Evolutionary conservation across 2,329 filamentous ascomycete genomes (phyloP).

Genomic region (Monilinia aucupariae): DNA sequence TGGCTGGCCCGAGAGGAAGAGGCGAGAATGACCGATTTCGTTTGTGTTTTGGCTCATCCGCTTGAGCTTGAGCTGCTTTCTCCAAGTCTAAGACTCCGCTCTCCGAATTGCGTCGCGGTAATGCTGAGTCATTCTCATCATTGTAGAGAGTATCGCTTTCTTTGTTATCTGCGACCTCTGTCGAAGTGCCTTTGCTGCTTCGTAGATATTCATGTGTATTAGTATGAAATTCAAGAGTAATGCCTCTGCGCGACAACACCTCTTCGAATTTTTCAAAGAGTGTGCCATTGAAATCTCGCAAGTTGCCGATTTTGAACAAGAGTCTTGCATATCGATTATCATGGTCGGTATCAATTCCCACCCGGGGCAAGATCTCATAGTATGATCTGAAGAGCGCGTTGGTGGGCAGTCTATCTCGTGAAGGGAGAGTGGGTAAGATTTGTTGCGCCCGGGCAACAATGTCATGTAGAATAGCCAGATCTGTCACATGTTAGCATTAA

Average conservation of each 20-base stretch:
- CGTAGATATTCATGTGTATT: slow-evolving; percentile 26
- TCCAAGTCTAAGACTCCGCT: slow-evolving; percentile 31
- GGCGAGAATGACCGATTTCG: slow-evolving; percentile 29
- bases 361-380: slow-evolving; percentile 64
- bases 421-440: slow-evolving; percentile 51
- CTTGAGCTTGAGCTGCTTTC: slow-evolving; percentile 17
- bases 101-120: slow-evolving; percentile 34
- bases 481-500: slow-evolving; percentile 40
- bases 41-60: slow-evolving; percentile 12
- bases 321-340: slow-evolving; percentile 73
- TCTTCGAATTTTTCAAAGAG: slow-evolving; percentile 66
- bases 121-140: slow-evolving; percentile 19
- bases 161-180: slow-evolving; percentile 8
- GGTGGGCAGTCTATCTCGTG: slow-evolving; percentile 61
- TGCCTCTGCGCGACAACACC: slow-evolving; percentile 63
- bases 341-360: slow-evolving; percentile 65
- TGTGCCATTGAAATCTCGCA: slow-evolving; percentile 46
- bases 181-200: slow-evolving; percentile 2
- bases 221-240: slow-evolving; percentile 59
- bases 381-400: slow-evolving; percentile 78
- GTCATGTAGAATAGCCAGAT: slow-evolving; percentile 71
- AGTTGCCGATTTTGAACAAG: slow-evolving; percentile 70
- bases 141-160: slow-evolving; percentile 20
- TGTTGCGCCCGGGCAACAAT: slow-evolving; percentile 69
- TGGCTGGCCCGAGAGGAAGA: slow-evolving; percentile 12